These are phyloP conservation scores for Rhynchosporium graminicola DNA, from an alignment of 2,329 filamentous ascomycete species.

Conservation along the genomic window DNA sequence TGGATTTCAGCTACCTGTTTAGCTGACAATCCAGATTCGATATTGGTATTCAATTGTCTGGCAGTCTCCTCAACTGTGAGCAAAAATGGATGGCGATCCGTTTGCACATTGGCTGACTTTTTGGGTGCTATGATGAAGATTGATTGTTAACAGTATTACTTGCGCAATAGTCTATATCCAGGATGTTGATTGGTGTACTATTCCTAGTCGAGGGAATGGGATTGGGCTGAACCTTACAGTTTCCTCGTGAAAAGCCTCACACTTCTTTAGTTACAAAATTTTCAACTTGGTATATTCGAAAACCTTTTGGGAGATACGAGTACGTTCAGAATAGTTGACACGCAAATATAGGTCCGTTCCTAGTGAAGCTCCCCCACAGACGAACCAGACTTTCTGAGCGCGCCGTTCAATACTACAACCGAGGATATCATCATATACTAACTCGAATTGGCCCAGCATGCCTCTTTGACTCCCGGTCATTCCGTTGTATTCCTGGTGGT, in stretches of 20 bases:
- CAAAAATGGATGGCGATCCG: slow-evolving; percentile 58
- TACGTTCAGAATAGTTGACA: too few species aligned
- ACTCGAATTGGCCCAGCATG: too few species aligned
- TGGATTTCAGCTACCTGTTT: slow-evolving; percentile 60
- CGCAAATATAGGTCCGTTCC: too few species aligned
- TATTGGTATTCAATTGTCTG: slow-evolving; percentile 59
- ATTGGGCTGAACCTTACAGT: background rate
- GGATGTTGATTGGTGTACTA: slow-evolving; percentile 25
- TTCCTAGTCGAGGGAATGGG: slow-evolving; percentile 39
- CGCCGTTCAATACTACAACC: too few species aligned
- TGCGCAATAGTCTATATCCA: background rate
- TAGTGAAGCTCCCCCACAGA: too few species aligned
- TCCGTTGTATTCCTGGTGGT: too few species aligned
- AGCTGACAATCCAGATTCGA: slow-evolving; percentile 66
- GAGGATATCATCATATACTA: too few species aligned
- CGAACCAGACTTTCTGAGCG: too few species aligned
- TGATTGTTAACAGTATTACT: background rate
- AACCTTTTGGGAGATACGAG: too few species aligned
- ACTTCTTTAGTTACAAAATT: background rate
- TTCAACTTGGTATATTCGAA: too few species aligned
- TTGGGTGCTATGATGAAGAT: slow-evolving; percentile 29
- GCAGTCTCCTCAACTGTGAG: slow-evolving; percentile 64
- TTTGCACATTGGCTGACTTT: slow-evolving; percentile 15
- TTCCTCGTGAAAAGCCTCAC: background rate
- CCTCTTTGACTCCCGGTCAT: too few species aligned